A percentile compares a stretch with the other conserved stretches of the same genome.
phyloP scores from a whole-genome alignment of 2,329 filamentous ascomycete species.

The Cytospora piceae region DNA sequence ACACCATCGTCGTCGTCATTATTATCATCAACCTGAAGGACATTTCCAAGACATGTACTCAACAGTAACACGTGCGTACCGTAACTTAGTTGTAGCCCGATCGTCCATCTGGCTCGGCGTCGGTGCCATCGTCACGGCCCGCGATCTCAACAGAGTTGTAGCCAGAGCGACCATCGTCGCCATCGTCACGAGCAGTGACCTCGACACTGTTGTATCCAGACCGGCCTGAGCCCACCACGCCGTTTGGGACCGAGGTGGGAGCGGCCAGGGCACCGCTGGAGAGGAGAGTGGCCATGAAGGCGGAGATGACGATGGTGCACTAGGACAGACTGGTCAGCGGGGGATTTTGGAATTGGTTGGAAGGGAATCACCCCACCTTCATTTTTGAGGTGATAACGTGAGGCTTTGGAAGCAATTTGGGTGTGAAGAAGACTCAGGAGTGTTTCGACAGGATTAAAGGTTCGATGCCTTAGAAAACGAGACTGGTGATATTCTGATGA shows the following conservation, averaged over 20 bases:
- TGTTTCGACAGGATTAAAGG: neutral
- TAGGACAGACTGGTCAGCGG: neutral
- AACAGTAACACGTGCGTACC: too few relatives aligned
- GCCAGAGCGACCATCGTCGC: neutral
- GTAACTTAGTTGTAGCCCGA: constrained; percentile 4
- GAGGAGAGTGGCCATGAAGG: neutral
- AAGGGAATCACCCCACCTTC: neutral
- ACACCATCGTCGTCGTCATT: neutral
- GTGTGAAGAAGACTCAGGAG: too few relatives aligned
- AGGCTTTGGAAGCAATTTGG: too few relatives aligned
- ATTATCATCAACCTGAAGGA: neutral
- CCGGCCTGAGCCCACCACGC: neutral
- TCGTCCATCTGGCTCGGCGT: neutral
- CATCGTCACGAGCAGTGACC: neutral
- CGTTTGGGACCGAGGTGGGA: neutral
- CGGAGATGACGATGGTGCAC: neutral
- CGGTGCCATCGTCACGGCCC: neutral
- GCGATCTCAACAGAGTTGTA: constrained; percentile 6
- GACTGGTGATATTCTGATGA: neutral
- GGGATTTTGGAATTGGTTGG: neutral
- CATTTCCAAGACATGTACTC: neutral
- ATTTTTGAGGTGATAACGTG: neutral
- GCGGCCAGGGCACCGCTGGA: neutral
- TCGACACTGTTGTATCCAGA: neutral
- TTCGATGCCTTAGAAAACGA: neutral